These are phyloP conservation scores for Skeletonema tropicum DNA, from an alignment of 108 stramenopile genomes.

Conservation along the genomic window DNA sequence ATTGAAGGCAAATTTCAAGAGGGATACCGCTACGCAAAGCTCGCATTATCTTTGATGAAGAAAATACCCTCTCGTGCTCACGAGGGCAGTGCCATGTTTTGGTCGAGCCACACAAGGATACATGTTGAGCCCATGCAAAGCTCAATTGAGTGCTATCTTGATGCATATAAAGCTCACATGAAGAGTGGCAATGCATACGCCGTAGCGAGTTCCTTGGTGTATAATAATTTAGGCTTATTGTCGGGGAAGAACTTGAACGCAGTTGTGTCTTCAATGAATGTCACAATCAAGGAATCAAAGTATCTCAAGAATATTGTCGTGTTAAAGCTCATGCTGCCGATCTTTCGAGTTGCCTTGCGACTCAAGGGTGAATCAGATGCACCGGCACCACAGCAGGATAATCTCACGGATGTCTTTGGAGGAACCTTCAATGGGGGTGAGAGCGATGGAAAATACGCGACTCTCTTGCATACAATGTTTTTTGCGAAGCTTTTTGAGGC, in stretches of 20 bases:
- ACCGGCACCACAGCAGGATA: not conserved
- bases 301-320: not conserved
- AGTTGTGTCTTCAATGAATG: not conserved
- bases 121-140: no score
- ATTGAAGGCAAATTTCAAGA: conserved; percentile 1
- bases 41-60: no score
- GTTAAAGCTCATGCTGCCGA: not conserved
- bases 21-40: no score
- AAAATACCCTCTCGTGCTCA: no score
- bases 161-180: conserved; percentile 5
- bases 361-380: not conserved
- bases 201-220: no score
- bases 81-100: no score
- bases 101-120: no score
- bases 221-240: not conserved
- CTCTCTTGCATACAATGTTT: no score
- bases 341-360: not conserved
- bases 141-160: no score
- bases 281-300: not conserved
- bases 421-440: not conserved
- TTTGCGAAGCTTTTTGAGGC: not conserved
- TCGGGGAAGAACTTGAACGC: conserved; percentile 1
- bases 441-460: no score
- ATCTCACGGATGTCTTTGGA: not conserved
- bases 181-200: conserved; percentile 11